A percentile compares a stretch with the other conserved stretches of the same genome.
These are phyloP conservation scores for Eragrostis nindensis DNA, from an alignment of 176 grass and related monocot species.

Conservation along the genomic window DNA sequence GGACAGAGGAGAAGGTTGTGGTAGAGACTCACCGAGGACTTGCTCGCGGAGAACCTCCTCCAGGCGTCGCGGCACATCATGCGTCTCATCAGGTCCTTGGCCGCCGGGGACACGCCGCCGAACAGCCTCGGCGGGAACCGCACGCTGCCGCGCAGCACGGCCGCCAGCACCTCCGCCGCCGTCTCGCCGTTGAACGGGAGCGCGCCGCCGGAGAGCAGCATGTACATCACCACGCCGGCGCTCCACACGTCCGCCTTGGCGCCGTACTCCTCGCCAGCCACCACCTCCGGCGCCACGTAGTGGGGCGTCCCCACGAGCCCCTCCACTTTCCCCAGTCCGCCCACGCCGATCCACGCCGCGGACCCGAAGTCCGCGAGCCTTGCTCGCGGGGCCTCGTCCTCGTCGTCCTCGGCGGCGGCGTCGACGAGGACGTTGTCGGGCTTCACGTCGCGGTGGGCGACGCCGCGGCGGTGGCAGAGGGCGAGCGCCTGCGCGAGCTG, in stretches of 20 bases:
- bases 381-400: constrained; percentile 9
- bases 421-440: constrained; percentile 85
- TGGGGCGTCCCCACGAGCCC: constrained; percentile 80
- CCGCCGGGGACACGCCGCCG: constrained; percentile 55
- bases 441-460: constrained; percentile 80
- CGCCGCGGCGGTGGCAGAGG: constrained; percentile 70
- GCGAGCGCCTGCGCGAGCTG: constrained; percentile 62
- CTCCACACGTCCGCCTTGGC: constrained; percentile 90
- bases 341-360: constrained; percentile 56
- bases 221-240: constrained; percentile 84
- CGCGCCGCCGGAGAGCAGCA: constrained; percentile 77
- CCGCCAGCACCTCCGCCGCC: constrained; percentile 62
- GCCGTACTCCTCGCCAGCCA: constrained; percentile 67
- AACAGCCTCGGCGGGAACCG: constrained; percentile 68
- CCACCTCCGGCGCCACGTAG: constrained; percentile 86
- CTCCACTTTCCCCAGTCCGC: constrained; percentile 47
- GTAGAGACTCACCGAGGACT: constrained; percentile 61
- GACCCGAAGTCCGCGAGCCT: constrained; percentile 85
- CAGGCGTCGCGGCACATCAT: constrained; percentile 75
- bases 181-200: constrained; percentile 75
- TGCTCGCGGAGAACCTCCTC: constrained; percentile 78
- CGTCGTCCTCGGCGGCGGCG: not conserved
- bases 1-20: not conserved
- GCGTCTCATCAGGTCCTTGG: constrained; percentile 83
- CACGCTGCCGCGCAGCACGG: constrained; percentile 56